These are phyloP conservation scores for Neurospora intermedia DNA, from an alignment of 495 filamentous ascomycete genomes.

Conservation along the genomic window DNA sequence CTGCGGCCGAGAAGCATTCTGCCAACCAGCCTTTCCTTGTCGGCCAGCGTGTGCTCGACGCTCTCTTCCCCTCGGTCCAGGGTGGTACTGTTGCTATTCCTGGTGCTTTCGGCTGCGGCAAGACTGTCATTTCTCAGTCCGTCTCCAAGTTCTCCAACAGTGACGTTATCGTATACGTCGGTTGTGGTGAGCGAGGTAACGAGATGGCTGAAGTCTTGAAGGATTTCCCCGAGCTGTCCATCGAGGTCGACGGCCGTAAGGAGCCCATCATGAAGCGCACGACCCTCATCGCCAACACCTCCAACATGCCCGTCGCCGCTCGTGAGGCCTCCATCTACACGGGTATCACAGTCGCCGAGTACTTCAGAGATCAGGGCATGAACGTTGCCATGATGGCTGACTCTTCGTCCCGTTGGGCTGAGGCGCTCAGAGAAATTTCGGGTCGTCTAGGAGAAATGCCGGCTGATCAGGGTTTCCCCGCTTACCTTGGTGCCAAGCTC, in stretches of 20 bases:
- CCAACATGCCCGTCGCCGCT: conserved; percentile 98
- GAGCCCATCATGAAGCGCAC: conserved; percentile 99
- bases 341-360: conserved; percentile 94
- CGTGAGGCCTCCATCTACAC: conserved; percentile 99
- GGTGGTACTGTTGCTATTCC: conserved; percentile 97
- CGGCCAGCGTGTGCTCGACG: conserved; percentile 91
- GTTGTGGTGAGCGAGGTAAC: conserved; percentile 95
- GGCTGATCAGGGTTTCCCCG: conserved; percentile 98
- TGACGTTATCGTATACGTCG: conserved; percentile 98
- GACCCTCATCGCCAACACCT: conserved; percentile 95
- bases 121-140: conserved; percentile 97
- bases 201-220: conserved; percentile 99
- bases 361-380: conserved; percentile 97
- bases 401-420: conserved; percentile 96
- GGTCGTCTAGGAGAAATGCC: conserved; percentile 99
- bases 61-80: conserved; percentile 95
- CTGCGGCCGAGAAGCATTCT: conserved; percentile 78
- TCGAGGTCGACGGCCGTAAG: conserved; percentile 80
- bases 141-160: conserved; percentile 99
- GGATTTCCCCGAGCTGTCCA: conserved; percentile 96
- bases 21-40: conserved; percentile 86
- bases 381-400: conserved; percentile 99
- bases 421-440: conserved; percentile 96
- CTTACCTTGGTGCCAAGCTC: conserved; percentile 91
- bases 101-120: conserved; percentile 96